phyloP scores from a whole-genome alignment of 2,329 filamentous ascomycete genomes.

The Aureobasidium vineae region DNA sequence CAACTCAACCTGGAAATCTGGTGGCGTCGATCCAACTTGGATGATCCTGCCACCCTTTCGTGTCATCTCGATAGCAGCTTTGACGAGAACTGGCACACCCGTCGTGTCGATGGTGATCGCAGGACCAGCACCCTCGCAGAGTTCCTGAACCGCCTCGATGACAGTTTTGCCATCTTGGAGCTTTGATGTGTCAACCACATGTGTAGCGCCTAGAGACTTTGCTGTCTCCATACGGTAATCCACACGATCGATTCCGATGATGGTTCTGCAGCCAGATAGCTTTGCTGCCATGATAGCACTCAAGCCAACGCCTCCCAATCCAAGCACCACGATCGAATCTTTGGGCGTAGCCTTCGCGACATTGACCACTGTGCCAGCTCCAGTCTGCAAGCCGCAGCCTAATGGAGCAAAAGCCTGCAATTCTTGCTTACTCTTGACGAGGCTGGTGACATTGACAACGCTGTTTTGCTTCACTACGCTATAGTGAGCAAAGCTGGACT shows the following conservation, averaged over 20 bases:
- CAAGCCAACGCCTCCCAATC: slow-evolving; percentile 50
- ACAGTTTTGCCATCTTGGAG: slow-evolving; percentile 38
- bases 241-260: slow-evolving; percentile 46
- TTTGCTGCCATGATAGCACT: slow-evolving; percentile 52
- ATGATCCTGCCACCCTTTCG: slow-evolving; percentile 50
- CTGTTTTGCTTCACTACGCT: slow-evolving; percentile 44
- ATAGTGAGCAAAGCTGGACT: slow-evolving; percentile 46
- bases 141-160: slow-evolving; percentile 39
- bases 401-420: slow-evolving; percentile 48
- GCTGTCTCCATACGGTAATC: slow-evolving; percentile 41
- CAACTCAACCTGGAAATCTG: slow-evolving; percentile 45
- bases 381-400: slow-evolving; percentile 51
- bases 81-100: slow-evolving; percentile 46
- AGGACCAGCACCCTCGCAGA: slow-evolving; percentile 43
- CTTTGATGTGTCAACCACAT: slow-evolving; percentile 41
- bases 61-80: slow-evolving; percentile 46
- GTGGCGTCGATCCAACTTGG: slow-evolving; percentile 51
- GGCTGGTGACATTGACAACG: slow-evolving; percentile 45
- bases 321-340: slow-evolving; percentile 46
- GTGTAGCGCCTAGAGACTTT: slow-evolving; percentile 44
- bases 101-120: slow-evolving; percentile 53
- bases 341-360: slow-evolving; percentile 40
- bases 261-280: slow-evolving; percentile 42
- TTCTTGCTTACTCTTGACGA: slow-evolving; percentile 43
- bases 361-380: slow-evolving; percentile 45